Conservation (phyloP, 345 rosid species). For the Boechera divaricarpa region DNA sequence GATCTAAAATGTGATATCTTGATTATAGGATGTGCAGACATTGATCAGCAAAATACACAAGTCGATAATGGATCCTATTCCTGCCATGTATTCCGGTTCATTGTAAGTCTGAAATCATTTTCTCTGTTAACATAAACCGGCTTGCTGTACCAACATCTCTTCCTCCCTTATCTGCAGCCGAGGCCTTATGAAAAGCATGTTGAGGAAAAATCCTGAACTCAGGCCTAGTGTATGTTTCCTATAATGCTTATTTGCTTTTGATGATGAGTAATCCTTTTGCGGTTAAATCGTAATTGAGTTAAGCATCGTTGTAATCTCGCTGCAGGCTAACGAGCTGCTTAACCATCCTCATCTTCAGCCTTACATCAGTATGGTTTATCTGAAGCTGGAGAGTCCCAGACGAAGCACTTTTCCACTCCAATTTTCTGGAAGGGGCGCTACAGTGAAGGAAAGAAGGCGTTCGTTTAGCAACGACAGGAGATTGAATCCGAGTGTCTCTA, state of each 20-base stretch:
- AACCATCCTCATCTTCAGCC: slow-evolving; percentile 86
- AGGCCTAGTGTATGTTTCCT: slow-evolving; percentile 77
- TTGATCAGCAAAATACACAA: slow-evolving; percentile 91
- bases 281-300: background rate
- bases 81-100: slow-evolving; percentile 84
- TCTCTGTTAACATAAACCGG: background rate
- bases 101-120: slow-evolving; percentile 59
- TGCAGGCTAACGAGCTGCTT: slow-evolving; percentile 92
- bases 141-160: background rate
- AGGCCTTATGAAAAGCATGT: slow-evolving; percentile 89
- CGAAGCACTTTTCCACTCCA: slow-evolving; percentile 51
- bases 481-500: slow-evolving; percentile 70
- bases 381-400: slow-evolving; percentile 70
- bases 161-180: slow-evolving; percentile 61
- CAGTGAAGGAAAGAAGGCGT: slow-evolving; percentile 59
- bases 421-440: slow-evolving; percentile 46
- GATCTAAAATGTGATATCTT: slow-evolving; percentile 3
- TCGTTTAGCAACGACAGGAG: slow-evolving; percentile 77
- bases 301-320: slow-evolving; percentile 10
- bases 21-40: slow-evolving; percentile 84
- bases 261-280: background rate
- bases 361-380: slow-evolving; percentile 67
- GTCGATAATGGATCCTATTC: slow-evolving; percentile 87
- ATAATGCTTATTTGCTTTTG: background rate
- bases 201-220: slow-evolving; percentile 95